Evolutionary conservation across 2,329 filamentous ascomycete species (phyloP), one percentile per base, ranked within the genome.

Genomic region (Calycina herbarum): DNA sequence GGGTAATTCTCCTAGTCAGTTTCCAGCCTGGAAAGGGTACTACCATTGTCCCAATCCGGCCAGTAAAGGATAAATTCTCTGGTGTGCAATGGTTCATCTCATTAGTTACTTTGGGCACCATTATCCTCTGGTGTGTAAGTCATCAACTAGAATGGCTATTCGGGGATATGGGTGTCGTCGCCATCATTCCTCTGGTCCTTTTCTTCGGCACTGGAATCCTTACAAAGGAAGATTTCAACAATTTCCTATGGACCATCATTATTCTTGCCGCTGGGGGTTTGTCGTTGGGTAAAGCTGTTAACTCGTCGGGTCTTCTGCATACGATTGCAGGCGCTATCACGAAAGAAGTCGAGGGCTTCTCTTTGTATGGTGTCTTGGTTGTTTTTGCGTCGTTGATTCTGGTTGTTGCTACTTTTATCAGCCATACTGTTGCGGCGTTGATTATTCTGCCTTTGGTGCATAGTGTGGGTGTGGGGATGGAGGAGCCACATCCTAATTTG

Each of bases 201-300:
- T 99, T 99, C 84, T 99, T 99, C 73, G 95, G 95, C 63, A 94
- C 93, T 1, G 95, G 95, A 11, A 94, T 98, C 71, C 83, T 99
- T 38, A 98, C 94, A 59, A 99, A 98, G 79, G 95, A 98, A 79
- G 95, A 99, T 79, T 99, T 99, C 77, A 99, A 99, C 82, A 99
- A 99, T 78, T 99, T 99, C 78, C 90, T 97, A 48, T 99, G 95
- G 95, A 99, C 96, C 24, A 99, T 99, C 78, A 97, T 99, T 79
- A 98, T 99, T 74, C 89, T 99, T 24, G 95, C 95, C 0, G 94
- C 95, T 0, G 95, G 95, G 58, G 95, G 95, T 7, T 81, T 99
- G 40, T 93, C 93, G 1, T 87, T 99, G 0, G 95, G 95, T 64
- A 97, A 96, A 77, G 92, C 94, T 0, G 95, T 99, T 66, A 94